These are phyloP conservation scores for Daldinia grandis DNA, from an alignment of 495 filamentous ascomycete genomes.

Conservation along the genomic window DNA sequence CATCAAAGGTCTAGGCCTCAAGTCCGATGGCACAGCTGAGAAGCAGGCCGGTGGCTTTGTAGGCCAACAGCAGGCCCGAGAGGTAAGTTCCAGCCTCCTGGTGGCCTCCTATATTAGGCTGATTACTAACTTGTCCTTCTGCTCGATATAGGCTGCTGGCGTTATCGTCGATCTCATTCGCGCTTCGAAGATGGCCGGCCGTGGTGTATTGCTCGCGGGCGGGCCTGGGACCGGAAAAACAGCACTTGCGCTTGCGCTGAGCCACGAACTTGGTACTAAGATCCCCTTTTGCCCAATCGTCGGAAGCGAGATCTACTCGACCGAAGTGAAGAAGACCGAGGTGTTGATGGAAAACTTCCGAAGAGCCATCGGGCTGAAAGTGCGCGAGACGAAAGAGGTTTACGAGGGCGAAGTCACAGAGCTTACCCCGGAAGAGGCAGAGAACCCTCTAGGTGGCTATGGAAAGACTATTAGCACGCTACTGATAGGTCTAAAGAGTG, in stretches of 20 bases:
- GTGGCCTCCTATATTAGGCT: constrained; percentile 10
- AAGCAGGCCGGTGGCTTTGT: constrained; percentile 81
- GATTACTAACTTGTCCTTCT: constrained; percentile 7
- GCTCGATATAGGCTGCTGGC: constrained; percentile 73
- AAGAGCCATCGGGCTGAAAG: constrained; percentile 91
- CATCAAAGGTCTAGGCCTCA: constrained; percentile 91
- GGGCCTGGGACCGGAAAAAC: constrained; percentile 96
- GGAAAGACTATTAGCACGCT: constrained; percentile 93
- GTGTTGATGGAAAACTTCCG: constrained; percentile 98
- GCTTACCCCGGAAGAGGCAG: constrained; percentile 94
- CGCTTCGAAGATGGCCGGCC: constrained; percentile 94
- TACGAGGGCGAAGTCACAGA: constrained; percentile 98
- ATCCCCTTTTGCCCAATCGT: constrained; percentile 98
- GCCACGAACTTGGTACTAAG: constrained; percentile 94
- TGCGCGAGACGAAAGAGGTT: constrained; percentile 97
- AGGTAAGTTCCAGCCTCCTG: constrained; percentile 59
- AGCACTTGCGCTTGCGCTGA: constrained; percentile 90
- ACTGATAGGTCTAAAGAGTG: constrained; percentile 87
- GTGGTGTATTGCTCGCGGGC: constrained; percentile 91
- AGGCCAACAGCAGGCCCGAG: constrained; percentile 85
- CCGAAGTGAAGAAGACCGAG: constrained; percentile 99
- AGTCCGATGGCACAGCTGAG: constrained; percentile 82
- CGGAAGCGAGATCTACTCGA: constrained; percentile 94
- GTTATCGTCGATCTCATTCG: constrained; percentile 94
- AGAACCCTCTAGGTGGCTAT: constrained; percentile 95